Percentiles rank a stretch among this genome's conserved stretches.
These are phyloP conservation scores for Xylariaceae sp. DNA, from an alignment of 2,329 filamentous ascomycete species.

Conservation along the genomic window DNA sequence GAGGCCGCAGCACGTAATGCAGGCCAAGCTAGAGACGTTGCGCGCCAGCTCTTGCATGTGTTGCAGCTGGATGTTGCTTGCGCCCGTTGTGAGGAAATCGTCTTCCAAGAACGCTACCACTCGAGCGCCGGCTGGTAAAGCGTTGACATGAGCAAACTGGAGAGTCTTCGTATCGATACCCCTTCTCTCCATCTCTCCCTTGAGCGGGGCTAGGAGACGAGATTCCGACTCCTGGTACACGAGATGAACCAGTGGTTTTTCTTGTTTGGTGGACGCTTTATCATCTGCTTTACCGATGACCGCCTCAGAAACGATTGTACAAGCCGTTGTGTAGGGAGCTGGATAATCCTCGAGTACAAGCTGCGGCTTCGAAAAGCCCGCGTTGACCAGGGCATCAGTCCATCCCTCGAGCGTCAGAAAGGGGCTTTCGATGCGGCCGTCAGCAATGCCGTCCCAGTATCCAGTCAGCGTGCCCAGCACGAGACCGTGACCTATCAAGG, in stretches of 20 bases:
- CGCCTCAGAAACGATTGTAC: too few relatives aligned
- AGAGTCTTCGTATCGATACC: too few relatives aligned
- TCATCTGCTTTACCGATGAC: too few relatives aligned
- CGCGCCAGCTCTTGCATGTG: constrained; percentile 12
- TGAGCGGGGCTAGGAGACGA: too few relatives aligned
- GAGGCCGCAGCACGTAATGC: constrained; percentile 13
- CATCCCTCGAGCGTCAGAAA: constrained; percentile 10
- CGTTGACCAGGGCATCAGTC: constrained; percentile 9
- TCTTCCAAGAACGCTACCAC: constrained; percentile 6
- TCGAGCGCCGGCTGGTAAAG: constrained; percentile 2
- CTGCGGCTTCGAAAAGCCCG: constrained; percentile 17
- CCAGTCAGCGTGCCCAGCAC: constrained; percentile 6
- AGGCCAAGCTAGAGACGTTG: constrained; percentile 7
- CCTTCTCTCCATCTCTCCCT: too few relatives aligned
- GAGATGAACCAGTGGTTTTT: too few relatives aligned
- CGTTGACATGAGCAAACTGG: too few relatives aligned
- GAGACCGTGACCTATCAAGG: constrained; percentile 3
- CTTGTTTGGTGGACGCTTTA: too few relatives aligned
- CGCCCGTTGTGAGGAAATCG: constrained; percentile 2
- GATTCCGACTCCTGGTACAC: too few relatives aligned
- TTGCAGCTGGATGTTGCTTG: constrained; percentile 4
- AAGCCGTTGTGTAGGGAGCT: too few relatives aligned
- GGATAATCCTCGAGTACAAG: constrained; percentile 16
- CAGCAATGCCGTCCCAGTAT: constrained; percentile 7
- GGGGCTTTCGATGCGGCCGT: constrained; percentile 3